Percentiles rank a stretch among this genome's conserved stretches.
Evolutionary conservation across 148 eudicot genomes (phyloP).

Genomic region (Amaranthus cruentus): DNA sequence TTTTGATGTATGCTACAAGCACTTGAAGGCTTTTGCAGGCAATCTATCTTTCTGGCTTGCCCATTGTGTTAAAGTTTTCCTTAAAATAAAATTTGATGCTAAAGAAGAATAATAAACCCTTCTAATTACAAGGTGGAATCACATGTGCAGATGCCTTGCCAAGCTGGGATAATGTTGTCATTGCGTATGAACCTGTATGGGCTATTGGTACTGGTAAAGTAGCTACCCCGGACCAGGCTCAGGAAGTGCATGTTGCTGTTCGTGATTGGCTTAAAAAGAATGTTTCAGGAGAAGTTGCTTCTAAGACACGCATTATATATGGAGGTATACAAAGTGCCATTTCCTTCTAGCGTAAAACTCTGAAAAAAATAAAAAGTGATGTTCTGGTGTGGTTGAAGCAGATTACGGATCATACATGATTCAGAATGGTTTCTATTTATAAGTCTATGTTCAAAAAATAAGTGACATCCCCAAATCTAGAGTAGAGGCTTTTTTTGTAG

Average conservation of each 20-base stretch:
- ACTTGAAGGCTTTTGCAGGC: conserved; percentile 90
- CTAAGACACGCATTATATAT: conserved; percentile 89
- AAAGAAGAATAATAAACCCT: background rate
- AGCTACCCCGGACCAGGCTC: conserved; percentile 92
- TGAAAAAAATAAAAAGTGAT: background rate
- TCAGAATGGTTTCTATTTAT: background rate
- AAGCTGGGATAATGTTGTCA: conserved; percentile 85
- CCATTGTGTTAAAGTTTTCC: background rate
- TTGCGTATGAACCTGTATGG: conserved; percentile 99
- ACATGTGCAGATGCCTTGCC: conserved; percentile 72
- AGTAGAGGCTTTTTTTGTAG: background rate
- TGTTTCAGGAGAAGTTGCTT: conserved; percentile 92
- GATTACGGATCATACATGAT: background rate
- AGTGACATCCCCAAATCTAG: background rate
- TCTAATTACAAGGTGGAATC: background rate
- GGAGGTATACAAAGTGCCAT: conserved; percentile 54
- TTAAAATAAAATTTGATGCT: background rate
- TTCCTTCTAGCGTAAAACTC: background rate
- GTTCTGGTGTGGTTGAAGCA: background rate
- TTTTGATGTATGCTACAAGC: conserved; percentile 75
- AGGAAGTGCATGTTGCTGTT: conserved; percentile 89
- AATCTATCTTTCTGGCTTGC: conserved; percentile 18
- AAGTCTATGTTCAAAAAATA: background rate
- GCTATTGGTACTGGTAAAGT: conserved; percentile 99
- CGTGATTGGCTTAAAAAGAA: conserved; percentile 95